Base-by-base conservation (phyloP, 1,284 basidiomycete species). In the Puccinia triticina region DNA sequence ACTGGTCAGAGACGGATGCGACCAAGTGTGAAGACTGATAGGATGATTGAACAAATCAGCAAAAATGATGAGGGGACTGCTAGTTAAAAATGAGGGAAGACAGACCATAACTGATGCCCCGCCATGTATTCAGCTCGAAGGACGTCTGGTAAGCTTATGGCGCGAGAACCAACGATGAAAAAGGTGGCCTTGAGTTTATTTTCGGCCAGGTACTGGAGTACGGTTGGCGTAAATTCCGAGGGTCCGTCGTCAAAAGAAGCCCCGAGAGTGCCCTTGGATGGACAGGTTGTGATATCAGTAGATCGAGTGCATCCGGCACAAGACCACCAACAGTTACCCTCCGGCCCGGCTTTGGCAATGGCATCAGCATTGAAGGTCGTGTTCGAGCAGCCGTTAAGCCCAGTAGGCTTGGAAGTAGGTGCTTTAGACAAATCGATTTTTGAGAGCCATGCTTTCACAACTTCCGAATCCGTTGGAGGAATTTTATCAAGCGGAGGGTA, bases 151-250 rank as follows among this genome's bases (percentile, higher is more conserved):
- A 91, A 90, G 83, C 94, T 92, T 84, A 96, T 90, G 84, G 93
- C 92, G 84, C 95, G 93, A 46, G 94, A 96, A 78, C 95, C 95
- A 29, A 97, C 92, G 71, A 94, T 91, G 88, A 96, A 98, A 90
- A 98, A 97, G 2, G 95, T 97, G 7, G 94, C 91, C 32, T 88
- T 89, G 84, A 96, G 86, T 80, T 91, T 87, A 86, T 93, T 89
- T 84, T 91, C 87, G 72, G 89, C 87, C 77, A 98, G 89, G 86
- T 90, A 94, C 78, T 91, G 88, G 59, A 96, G 90, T 21, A 95
- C 88, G 76, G 85, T 88, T n/a, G 93, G 91, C 0, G 94, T 96
- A 87, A 93, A 94, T 29, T 90, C 91, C 74, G 90, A 91, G 72
- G 95, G 96, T 46, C 85, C 88, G 80, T 89, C 87, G 83, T 89